These are phyloP conservation scores for Talaromyces sp. DNA, from an alignment of 2,329 filamentous ascomycete genomes.

Conservation along the genomic window DNA sequence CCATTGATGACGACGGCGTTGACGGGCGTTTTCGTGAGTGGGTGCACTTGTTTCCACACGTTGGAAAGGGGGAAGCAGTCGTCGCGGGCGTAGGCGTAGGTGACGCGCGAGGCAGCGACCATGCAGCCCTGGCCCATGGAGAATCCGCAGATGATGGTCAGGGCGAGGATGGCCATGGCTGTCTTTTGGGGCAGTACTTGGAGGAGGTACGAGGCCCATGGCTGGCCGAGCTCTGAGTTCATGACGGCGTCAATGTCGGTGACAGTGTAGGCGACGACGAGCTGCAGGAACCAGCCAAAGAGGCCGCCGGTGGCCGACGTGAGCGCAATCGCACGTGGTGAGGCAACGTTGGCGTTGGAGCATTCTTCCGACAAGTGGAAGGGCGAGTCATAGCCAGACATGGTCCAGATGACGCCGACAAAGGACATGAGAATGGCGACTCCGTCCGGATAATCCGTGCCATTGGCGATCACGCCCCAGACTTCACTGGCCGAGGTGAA, in stretches of 20 bases:
- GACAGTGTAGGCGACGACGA: slow-evolving; percentile 68
- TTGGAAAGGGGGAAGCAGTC: slow-evolving; percentile 60
- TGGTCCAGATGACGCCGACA: slow-evolving; percentile 65
- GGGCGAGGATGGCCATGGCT: slow-evolving; percentile 56
- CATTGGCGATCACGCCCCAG: slow-evolving; percentile 61
- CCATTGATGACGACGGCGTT: slow-evolving; percentile 67
- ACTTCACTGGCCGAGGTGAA: slow-evolving; percentile 56
- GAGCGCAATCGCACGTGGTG: slow-evolving; percentile 66
- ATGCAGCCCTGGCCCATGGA: slow-evolving; percentile 70
- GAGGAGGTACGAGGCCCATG: slow-evolving; percentile 64
- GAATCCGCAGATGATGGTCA: slow-evolving; percentile 66
- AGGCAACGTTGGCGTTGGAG: slow-evolving; percentile 65
- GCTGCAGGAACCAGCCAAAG: slow-evolving; percentile 67
- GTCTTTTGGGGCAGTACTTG: slow-evolving; percentile 58
- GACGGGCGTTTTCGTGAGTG: slow-evolving; percentile 58
- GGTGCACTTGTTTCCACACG: slow-evolving; percentile 57
- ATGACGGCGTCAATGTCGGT: slow-evolving; percentile 57
- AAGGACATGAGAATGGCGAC: slow-evolving; percentile 67
- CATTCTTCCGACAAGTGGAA: slow-evolving; percentile 74
- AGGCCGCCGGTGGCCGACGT: slow-evolving; percentile 62
- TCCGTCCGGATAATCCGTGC: slow-evolving; percentile 63
- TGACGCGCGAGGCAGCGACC: slow-evolving; percentile 62
- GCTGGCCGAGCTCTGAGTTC: slow-evolving; percentile 59
- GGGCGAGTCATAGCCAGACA: slow-evolving; percentile 61
- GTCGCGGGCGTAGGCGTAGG: slow-evolving; percentile 68